Evolutionary conservation across 345 rosid genomes (phyloP).

Genomic region (Cochlearia excelsa): DNA sequence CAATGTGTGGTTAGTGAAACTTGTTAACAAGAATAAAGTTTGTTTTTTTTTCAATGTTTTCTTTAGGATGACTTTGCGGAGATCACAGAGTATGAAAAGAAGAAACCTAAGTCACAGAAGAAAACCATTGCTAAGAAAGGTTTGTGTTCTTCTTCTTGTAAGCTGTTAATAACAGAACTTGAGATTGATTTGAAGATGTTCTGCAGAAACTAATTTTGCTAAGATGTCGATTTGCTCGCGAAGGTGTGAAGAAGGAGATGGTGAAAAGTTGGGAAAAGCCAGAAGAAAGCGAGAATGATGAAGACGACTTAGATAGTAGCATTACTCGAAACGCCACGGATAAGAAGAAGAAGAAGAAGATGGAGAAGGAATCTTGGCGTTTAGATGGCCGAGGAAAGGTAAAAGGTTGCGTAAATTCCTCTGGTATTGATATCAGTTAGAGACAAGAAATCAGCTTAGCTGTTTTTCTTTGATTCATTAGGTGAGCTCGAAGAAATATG

Average conservation of each 20-base stretch:
- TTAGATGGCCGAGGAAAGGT: conserved; percentile 52
- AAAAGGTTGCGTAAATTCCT: conserved; percentile 16
- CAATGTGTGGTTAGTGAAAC: conserved; percentile 6
- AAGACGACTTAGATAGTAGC: conserved; percentile 30
- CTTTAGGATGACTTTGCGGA: conserved; percentile 82
- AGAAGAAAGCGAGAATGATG: conserved; percentile 29
- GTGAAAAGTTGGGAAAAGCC: conserved; percentile 38
- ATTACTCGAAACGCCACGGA: conserved; percentile 28
- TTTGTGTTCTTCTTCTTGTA: conserved; percentile 30
- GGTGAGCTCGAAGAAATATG: conserved; percentile 40
- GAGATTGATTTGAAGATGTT: neutral
- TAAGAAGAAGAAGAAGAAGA: conserved; percentile 40
- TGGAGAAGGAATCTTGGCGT: conserved; percentile 37
- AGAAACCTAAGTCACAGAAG: conserved; percentile 46
- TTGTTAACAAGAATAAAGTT: conserved; percentile 14
- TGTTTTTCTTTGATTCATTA: conserved; percentile 32
- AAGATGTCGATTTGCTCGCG: conserved; percentile 31
- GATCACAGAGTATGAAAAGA: conserved; percentile 51
- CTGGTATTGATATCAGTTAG: neutral
- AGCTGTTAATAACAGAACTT: neutral
- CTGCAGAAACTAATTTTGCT: neutral
- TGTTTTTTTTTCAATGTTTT: conserved; percentile 4
- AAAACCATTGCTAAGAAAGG: conserved; percentile 43
- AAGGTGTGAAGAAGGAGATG: conserved; percentile 41
- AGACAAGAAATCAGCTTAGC: conserved; percentile 15